These are phyloP conservation scores for Clathrus columnatus DNA, from an alignment of 768 basidiomycete genomes.

Conservation along the genomic window DNA sequence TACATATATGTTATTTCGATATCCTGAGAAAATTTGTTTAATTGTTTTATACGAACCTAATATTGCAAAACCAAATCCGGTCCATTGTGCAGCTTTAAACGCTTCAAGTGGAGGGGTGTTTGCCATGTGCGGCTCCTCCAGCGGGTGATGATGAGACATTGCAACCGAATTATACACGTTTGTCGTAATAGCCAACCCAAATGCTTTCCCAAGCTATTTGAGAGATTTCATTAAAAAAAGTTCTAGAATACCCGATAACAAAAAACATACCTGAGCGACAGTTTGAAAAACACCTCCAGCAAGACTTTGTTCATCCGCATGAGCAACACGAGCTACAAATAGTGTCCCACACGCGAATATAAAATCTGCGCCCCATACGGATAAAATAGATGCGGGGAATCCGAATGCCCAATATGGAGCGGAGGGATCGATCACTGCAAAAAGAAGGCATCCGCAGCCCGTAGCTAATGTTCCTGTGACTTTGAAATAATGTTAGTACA, in stretches of 20 bases:
- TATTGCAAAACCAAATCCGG: no score
- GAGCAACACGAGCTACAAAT: slow-evolving; percentile 60
- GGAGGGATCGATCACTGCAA: slow-evolving; percentile 53
- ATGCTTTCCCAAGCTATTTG: slow-evolving; percentile 51
- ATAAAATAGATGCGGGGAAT: slow-evolving; percentile 56
- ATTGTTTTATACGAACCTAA: no score
- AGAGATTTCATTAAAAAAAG: background rate
- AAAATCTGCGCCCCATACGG: slow-evolving; percentile 73
- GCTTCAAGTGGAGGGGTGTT: slow-evolving; percentile 36
- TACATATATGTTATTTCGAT: no score
- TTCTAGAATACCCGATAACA: background rate
- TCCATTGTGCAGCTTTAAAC: slow-evolving; percentile 62
- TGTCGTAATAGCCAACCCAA: slow-evolving; percentile 64
- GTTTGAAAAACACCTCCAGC: slow-evolving; percentile 73
- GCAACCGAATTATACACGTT: slow-evolving; percentile 59
- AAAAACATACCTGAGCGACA: slow-evolving; percentile 49
- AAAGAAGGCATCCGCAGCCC: slow-evolving; percentile 47
- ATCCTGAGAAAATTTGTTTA: no score
- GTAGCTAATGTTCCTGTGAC: slow-evolving; percentile 49
- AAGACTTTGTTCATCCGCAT: slow-evolving; percentile 65
- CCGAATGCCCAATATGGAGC: slow-evolving; percentile 66
- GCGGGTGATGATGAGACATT: slow-evolving; percentile 22
- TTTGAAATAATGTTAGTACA: background rate
- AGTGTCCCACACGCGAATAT: slow-evolving; percentile 65
- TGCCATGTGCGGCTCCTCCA: slow-evolving; percentile 22